These are phyloP conservation scores for Plectosphaerella plurivora DNA, from an alignment of 2,329 filamentous ascomycete species.

Conservation along the genomic window DNA sequence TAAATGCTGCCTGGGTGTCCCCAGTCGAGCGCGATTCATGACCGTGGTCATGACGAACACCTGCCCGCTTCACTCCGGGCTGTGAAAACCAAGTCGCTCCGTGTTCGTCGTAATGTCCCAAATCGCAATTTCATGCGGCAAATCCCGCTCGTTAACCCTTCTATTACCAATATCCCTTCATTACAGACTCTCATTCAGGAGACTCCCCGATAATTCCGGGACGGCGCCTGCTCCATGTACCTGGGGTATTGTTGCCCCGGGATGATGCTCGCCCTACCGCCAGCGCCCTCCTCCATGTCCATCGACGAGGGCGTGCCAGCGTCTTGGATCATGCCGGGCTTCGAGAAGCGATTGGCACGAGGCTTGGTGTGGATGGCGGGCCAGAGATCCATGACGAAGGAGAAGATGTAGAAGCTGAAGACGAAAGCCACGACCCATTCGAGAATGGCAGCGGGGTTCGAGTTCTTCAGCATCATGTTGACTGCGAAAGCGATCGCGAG, in stretches of 20 bases:
- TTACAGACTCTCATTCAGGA: neutral
- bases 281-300: neutral
- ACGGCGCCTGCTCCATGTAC: neutral
- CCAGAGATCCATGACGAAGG: slow-evolving; percentile 81
- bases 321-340: slow-evolving; percentile 1
- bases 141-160: too few relatives aligned
- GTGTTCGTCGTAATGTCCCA: too few relatives aligned
- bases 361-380: slow-evolving; percentile 65
- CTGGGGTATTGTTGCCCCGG: neutral
- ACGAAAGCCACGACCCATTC: slow-evolving; percentile 79
- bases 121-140: too few relatives aligned
- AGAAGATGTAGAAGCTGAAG: slow-evolving; percentile 83
- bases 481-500: slow-evolving; percentile 72
- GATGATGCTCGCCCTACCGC: neutral
- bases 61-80: too few relatives aligned
- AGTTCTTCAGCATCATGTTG: slow-evolving; percentile 37
- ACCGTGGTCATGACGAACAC: too few relatives aligned
- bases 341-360: slow-evolving; percentile 8
- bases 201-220: neutral
- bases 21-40: too few relatives aligned
- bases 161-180: neutral
- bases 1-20: too few relatives aligned
- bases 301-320: neutral
- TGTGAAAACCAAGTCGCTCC: too few relatives aligned
- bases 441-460: slow-evolving; percentile 69